Evolutionary conservation across 2,329 filamentous ascomycete genomes (phyloP), one percentile per base, ranked within the genome.

Genomic region (Tolypocladium endophyticum): DNA sequence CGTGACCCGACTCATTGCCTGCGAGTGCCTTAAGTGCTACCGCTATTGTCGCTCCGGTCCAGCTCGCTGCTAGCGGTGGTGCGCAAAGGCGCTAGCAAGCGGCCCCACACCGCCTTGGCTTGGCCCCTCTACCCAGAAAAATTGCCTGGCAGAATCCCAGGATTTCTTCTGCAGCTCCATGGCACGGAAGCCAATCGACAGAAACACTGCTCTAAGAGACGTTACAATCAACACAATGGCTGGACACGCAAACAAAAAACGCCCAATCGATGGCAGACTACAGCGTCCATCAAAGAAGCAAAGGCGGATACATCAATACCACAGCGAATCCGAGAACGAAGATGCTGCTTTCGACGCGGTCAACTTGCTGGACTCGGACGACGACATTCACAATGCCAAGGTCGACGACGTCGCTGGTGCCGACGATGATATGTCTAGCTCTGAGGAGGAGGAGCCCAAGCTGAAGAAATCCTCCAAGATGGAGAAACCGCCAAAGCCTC

Each of bases 341-440:
- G 71, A 72, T 36, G 68, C 77, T 56, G 73, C 75, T 58, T 82
- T 82, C 67, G 71, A 77, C 36, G 76, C 81, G 2, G 79, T 82
- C 62, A 77, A 83, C 64, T 73, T 84, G 20, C 74, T 83, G 56
- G 81, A 83, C 67, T 83, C 81, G 6, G 81, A 85, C 65, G 81
- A 84, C 59, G 80, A 83, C 58, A 76, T 84, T 58, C 77, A 82
- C 65, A 79, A 83, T 64, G 77, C 78, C 50, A 69, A 71, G 7
- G 79, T 78, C 23, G 81, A 85, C 61, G 80, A 83, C 50, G 74
- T 77, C 50, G 74, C 72, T 12, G 71, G 66, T 18, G 75, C 74
- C 0, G 76, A 70, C 16, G 71, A 73, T 3, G 72, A 61, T n/a
- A 60, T 68, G 2, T 72, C 71, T 8, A 74, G 71, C 61, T 73